Conservation (phyloP, 495 filamentous ascomycete genomes). For the Sabuloglossum arenarium region DNA sequence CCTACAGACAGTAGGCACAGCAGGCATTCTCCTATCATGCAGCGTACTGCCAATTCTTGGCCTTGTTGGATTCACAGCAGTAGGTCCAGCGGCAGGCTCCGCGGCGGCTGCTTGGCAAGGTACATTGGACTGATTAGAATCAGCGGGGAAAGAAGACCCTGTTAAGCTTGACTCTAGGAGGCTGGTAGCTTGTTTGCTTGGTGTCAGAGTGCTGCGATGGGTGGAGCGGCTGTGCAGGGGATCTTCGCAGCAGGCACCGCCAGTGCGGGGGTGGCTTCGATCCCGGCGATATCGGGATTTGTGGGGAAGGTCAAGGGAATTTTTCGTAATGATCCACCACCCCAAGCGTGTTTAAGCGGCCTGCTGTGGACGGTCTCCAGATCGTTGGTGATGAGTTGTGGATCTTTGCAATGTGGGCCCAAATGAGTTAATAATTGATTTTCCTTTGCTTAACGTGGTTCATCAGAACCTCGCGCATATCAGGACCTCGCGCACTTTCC, state of each 20-base stretch:
- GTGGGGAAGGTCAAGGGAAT: too few species aligned
- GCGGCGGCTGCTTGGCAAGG: constrained; percentile 6
- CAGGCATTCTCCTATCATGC: neutral
- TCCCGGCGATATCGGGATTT: too few species aligned
- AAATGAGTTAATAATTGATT: too few species aligned
- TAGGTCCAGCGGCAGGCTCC: constrained; percentile 2
- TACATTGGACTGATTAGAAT: constrained; percentile 6
- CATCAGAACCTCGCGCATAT: too few species aligned
- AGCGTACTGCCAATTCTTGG: neutral
- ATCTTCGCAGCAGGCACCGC: constrained; percentile 7
- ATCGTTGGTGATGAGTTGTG: too few species aligned
- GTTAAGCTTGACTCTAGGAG: constrained; percentile 1
- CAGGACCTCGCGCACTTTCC: too few species aligned
- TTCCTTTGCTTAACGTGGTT: too few species aligned
- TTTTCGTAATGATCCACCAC: too few species aligned
- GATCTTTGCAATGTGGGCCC: too few species aligned
- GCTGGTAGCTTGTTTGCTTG: constrained; percentile 14
- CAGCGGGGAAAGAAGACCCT: neutral
- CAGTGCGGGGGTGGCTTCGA: constrained; percentile 8
- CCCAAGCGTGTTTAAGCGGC: too few species aligned
- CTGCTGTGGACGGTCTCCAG: too few species aligned
- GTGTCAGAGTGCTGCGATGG: constrained; percentile 17
- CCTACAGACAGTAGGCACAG: neutral
- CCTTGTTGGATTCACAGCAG: neutral
- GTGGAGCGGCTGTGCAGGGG: constrained; percentile 12